Percentiles rank a stretch among this genome's conserved stretches.
Conservation (phyloP, 2,329 filamentous ascomycete genomes). For the Oidium heveae region DNA sequence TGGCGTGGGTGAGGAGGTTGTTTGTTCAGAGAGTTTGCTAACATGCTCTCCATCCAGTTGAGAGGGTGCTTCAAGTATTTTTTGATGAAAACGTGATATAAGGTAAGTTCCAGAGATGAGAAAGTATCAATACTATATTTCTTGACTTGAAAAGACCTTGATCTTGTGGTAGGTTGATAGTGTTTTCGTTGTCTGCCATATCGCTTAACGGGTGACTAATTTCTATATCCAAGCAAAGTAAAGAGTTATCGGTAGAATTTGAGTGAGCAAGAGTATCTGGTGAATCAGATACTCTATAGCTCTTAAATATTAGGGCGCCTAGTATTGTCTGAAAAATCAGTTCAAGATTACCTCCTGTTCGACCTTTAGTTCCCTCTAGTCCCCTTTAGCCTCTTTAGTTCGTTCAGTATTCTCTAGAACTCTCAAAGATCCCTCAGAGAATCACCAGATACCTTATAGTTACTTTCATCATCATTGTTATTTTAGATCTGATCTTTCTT, state of each 20-base stretch:
- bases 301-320: background rate
- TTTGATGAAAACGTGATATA: background rate
- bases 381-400: too few relatives aligned
- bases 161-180: background rate
- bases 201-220: too few relatives aligned
- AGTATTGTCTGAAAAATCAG: too few relatives aligned
- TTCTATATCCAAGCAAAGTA: too few relatives aligned
- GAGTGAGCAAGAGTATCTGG: conserved; percentile 1
- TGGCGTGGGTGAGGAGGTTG: background rate
- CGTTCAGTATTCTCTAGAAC: too few relatives aligned
- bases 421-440: too few relatives aligned
- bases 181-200: background rate
- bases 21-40: background rate
- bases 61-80: background rate
- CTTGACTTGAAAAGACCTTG: background rate
- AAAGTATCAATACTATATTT: background rate
- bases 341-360: too few relatives aligned
- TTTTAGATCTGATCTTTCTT: too few relatives aligned
- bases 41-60: background rate
- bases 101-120: background rate
- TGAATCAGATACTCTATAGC: conserved; percentile 1
- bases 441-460: too few relatives aligned
- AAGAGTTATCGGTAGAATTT: background rate
- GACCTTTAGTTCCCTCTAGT: too few relatives aligned
- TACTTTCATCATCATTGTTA: too few relatives aligned